Percentiles rank a stretch among this genome's conserved stretches.
Conservation (phyloP, 2,329 filamentous ascomycete genomes). For the Aspergillus novoparasiticus region DNA sequence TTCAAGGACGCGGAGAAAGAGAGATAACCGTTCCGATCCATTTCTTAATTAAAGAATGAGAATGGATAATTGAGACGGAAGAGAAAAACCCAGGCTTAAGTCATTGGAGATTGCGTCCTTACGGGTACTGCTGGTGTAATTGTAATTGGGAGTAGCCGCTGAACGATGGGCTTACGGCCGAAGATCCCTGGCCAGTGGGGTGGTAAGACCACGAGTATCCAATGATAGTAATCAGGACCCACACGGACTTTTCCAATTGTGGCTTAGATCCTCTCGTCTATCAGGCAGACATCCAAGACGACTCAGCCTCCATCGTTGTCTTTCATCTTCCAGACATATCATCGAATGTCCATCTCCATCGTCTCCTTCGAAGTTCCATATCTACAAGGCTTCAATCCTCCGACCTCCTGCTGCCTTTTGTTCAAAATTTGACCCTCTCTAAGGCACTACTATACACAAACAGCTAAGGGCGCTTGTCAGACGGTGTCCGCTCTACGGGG, state of each 20-base stretch:
- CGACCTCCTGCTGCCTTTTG: slow-evolving; percentile 4
- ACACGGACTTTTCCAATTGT: slow-evolving; percentile 18
- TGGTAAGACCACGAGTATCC: slow-evolving; percentile 2
- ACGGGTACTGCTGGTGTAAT: background rate
- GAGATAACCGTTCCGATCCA: slow-evolving; percentile 11
- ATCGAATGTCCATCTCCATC: slow-evolving; percentile 19
- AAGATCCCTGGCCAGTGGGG: background rate
- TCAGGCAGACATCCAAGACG: slow-evolving; percentile 43
- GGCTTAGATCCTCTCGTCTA: slow-evolving; percentile 33
- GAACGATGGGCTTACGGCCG: background rate
- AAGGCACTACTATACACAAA: background rate
- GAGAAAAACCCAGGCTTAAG: background rate
- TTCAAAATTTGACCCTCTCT: background rate
- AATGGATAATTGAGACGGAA: background rate
- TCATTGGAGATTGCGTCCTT: background rate
- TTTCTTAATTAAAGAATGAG: background rate
- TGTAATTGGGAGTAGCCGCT: background rate
- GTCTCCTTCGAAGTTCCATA: slow-evolving; percentile 4
- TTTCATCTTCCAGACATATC: slow-evolving; percentile 15
- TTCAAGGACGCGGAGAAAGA: slow-evolving; percentile 14
- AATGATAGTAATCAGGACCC: background rate
- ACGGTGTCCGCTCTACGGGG: background rate
- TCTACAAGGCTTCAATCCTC: slow-evolving; percentile 1
- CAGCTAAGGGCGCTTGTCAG: background rate
- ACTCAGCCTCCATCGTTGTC: slow-evolving; percentile 27